Percentiles rank a stretch among this genome's conserved stretches.
Evolutionary conservation across 345 rosid genomes (phyloP).

Genomic region (Eucalyptus urophylla): DNA sequence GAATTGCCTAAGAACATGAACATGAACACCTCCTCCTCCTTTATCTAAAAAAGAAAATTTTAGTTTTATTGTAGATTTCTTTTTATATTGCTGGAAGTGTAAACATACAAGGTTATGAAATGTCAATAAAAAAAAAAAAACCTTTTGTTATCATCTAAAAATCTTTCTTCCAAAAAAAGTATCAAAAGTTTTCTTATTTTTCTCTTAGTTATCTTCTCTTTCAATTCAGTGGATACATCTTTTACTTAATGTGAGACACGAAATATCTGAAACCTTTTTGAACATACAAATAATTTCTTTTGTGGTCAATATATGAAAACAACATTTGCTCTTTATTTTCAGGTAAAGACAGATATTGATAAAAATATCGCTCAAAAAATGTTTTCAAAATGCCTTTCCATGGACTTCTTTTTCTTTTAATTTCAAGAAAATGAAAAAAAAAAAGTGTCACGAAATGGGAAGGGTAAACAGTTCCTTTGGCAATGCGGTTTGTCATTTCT

Average conservation of each 20-base stretch:
- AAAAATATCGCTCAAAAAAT: neutral
- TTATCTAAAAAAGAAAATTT: neutral
- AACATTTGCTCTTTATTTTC: too few relatives aligned
- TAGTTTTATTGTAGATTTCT: too few relatives aligned
- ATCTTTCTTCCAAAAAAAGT: neutral
- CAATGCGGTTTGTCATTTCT: neutral
- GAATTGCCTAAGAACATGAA: neutral
- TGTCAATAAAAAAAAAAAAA: too few relatives aligned
- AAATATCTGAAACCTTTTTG: too few relatives aligned
- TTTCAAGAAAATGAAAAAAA: neutral
- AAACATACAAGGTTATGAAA: too few relatives aligned
- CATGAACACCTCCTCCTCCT: neutral
- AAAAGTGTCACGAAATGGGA: neutral
- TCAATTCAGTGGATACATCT: too few relatives aligned
- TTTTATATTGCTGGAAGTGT: neutral
- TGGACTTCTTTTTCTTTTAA: neutral
- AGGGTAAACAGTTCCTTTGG: neutral
- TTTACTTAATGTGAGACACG: fast-evolving
- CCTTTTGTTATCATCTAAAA: too few relatives aligned
- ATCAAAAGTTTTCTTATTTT: too few relatives aligned
- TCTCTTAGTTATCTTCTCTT: too few relatives aligned
- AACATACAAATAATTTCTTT: too few relatives aligned
- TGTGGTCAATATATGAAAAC: too few relatives aligned
- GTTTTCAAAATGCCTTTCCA: neutral
- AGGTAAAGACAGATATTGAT: neutral